These are phyloP conservation scores for Botryotinia narcissicola DNA, from an alignment of 2,329 filamentous ascomycete genomes.

Conservation along the genomic window DNA sequence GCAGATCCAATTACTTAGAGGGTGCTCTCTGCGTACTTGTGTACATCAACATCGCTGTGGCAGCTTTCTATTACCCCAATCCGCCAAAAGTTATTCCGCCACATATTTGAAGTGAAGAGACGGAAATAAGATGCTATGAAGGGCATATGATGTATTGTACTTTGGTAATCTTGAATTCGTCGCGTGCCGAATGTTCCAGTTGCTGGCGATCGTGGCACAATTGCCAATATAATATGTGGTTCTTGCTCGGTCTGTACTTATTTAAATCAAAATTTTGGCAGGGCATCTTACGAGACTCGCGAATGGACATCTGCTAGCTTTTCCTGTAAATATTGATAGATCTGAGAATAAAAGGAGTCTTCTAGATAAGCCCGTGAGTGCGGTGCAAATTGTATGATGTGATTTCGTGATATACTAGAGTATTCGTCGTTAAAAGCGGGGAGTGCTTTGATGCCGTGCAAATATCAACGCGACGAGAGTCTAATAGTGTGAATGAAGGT, in stretches of 20 bases:
- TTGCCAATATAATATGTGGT: not conserved
- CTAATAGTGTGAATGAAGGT: not conserved
- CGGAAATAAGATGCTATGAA: not conserved
- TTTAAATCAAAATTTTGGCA: not conserved
- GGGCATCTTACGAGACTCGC: not conserved
- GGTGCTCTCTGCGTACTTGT: conserved; percentile 74
- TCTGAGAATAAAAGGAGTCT: not conserved
- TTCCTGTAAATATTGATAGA: not conserved
- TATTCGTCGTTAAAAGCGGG: no score
- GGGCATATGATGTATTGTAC: not conserved
- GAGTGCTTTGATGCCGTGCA: not conserved
- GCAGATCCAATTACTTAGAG: conserved; percentile 89
- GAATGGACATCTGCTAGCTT: not conserved
- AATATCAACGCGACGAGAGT: not conserved
- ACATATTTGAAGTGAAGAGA: not conserved
- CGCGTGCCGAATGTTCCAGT: not conserved
- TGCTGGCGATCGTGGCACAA: not conserved
- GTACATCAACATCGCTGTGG: conserved; percentile 59
- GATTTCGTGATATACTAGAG: not conserved
- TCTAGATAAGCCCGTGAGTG: not conserved
- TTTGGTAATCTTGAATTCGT: not conserved
- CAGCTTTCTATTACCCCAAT: conserved; percentile 56
- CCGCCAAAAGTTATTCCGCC: conserved; percentile 23
- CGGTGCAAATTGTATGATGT: not conserved
- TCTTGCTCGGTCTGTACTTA: not conserved